A percentile compares a stretch with the other conserved stretches of the same genome.
Conservation (phyloP, 768 basidiomycete genomes). For the Trametopsis cervina region DNA sequence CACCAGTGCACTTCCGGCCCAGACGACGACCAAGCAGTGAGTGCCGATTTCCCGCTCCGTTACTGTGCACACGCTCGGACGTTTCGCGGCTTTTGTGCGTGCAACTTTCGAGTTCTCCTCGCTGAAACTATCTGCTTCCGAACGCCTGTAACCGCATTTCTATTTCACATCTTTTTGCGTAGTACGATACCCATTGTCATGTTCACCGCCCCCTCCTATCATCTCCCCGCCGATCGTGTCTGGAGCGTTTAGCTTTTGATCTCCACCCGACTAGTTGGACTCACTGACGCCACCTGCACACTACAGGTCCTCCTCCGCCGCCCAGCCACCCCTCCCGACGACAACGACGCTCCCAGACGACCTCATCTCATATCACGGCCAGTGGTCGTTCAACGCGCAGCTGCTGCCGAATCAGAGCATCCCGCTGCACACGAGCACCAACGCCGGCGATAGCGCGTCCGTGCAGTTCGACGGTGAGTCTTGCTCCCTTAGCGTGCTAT, state of each 20-base stretch:
- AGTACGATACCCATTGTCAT: neutral
- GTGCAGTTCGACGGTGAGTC: conserved; percentile 40
- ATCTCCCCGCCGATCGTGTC: too few relatives aligned
- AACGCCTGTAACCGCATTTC: too few relatives aligned
- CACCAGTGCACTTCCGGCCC: conserved; percentile 22
- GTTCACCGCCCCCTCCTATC: neutral
- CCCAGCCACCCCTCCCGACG: neutral
- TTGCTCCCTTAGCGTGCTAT: neutral
- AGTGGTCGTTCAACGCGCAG: conserved; percentile 37
- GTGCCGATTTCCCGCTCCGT: neutral
- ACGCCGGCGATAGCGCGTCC: conserved; percentile 38
- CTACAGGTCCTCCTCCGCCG: too few relatives aligned
- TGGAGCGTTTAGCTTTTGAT: too few relatives aligned
- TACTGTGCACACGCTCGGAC: too few relatives aligned
- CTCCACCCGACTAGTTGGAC: too few relatives aligned
- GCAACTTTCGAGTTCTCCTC: too few relatives aligned
- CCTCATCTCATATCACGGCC: conserved; percentile 43
- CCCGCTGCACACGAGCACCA: conserved; percentile 26
- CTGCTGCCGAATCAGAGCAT: conserved; percentile 18
- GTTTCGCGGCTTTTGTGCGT: too few relatives aligned
- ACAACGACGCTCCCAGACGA: conserved; percentile 33
- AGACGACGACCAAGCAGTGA: conserved; percentile 1
- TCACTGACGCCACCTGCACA: too few relatives aligned
- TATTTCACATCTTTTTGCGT: neutral
- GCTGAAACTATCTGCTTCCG: too few relatives aligned